A percentile compares a stretch with the other conserved stretches of the same genome.
Conservation (phyloP, 2,329 filamentous ascomycete genomes). For the Fusarium sp. region DNA sequence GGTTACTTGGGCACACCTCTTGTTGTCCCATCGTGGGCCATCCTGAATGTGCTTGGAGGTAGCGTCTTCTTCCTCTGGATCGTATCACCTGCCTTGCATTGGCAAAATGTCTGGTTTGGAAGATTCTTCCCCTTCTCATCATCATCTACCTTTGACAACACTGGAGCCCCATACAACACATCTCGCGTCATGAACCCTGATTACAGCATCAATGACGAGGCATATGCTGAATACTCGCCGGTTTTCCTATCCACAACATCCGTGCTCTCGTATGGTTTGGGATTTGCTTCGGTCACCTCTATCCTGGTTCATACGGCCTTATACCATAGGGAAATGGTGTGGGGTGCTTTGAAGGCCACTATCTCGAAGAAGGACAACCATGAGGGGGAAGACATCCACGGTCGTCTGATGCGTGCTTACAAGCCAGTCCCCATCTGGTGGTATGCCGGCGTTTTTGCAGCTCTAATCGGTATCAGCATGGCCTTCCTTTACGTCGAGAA, state of each 20-base stretch:
- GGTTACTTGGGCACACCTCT: constrained; percentile 26
- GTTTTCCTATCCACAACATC: constrained; percentile 23
- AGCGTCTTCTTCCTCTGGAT: constrained; percentile 20
- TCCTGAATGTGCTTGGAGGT: constrained; percentile 25
- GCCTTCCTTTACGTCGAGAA: neutral
- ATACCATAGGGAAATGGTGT: neutral
- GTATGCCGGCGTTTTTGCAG: neutral
- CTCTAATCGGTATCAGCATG: neutral
- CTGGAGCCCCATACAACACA: constrained; percentile 18
- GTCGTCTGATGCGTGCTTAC: neutral
- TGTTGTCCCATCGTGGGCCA: constrained; percentile 25
- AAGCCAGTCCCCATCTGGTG: neutral
- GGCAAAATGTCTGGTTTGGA: neutral
- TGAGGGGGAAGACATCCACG: neutral
- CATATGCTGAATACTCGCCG: constrained; percentile 23
- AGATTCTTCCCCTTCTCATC: constrained; percentile 25
- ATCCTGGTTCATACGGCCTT: neutral
- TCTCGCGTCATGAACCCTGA: constrained; percentile 22
- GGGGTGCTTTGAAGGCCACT: neutral
- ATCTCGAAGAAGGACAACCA: neutral
- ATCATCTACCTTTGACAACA: constrained; percentile 26
- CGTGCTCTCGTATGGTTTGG: neutral
- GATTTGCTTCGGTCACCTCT: neutral
- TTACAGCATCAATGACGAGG: constrained; percentile 10
- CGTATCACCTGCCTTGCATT: constrained; percentile 21